phyloP scores from a whole-genome alignment of 768 basidiomycete species.

The Russula vinacea region DNA sequence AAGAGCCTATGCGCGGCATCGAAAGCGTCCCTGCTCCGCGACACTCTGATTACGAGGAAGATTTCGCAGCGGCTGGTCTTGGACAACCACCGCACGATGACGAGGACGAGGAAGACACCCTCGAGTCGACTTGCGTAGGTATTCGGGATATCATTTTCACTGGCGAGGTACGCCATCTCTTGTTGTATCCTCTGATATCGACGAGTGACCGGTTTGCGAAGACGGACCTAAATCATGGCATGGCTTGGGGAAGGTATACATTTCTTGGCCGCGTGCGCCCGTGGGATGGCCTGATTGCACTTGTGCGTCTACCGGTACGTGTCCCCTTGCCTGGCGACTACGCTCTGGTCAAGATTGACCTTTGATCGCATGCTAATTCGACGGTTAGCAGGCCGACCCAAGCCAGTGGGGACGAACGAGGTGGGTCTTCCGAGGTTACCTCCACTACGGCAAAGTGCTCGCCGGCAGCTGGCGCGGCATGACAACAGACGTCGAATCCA shows the following conservation, averaged over 20 bases:
- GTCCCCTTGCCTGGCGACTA: background rate
- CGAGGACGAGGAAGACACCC: slow-evolving; percentile 30
- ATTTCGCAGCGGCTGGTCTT: slow-evolving; percentile 31
- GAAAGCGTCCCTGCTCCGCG: background rate
- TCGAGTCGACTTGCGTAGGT: slow-evolving; percentile 45
- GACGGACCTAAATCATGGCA: slow-evolving; percentile 46
- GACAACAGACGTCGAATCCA: slow-evolving; percentile 43
- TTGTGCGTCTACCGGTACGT: slow-evolving; percentile 37
- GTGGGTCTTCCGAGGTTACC: slow-evolving; percentile 65
- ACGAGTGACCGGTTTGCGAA: slow-evolving; percentile 29
- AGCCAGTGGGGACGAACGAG: slow-evolving; percentile 24
- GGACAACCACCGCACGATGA: slow-evolving; percentile 33
- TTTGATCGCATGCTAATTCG: background rate
- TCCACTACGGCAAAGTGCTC: slow-evolving; percentile 60
- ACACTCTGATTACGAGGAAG: slow-evolving; percentile 30
- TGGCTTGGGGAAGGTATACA: slow-evolving; percentile 39
- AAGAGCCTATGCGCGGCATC: slow-evolving; percentile 16
- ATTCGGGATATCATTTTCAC: slow-evolving; percentile 59
- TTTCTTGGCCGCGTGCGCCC: slow-evolving; percentile 40
- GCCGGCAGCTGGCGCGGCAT: slow-evolving; percentile 69
- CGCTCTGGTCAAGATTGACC: background rate
- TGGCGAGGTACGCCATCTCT: slow-evolving; percentile 46
- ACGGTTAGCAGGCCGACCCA: slow-evolving; percentile 21
- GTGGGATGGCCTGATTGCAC: slow-evolving; percentile 41
- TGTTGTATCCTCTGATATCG: background rate